Evolutionary conservation across 1,284 basidiomycete species (phyloP), one percentile per base, ranked within the genome.

Genomic region (Lignosus rhinocerotis): DNA sequence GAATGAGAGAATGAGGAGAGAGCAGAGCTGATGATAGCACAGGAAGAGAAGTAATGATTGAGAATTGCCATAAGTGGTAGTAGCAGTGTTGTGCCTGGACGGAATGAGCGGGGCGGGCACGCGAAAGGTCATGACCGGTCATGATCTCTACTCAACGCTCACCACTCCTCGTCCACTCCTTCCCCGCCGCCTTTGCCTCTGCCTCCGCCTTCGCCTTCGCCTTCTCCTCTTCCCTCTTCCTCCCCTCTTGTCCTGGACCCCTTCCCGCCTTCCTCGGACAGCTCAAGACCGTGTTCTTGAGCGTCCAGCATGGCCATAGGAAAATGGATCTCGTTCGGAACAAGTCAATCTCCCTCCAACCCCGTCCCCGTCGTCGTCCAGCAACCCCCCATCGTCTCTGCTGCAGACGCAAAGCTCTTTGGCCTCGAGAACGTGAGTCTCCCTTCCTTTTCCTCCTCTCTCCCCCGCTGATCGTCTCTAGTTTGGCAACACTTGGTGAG

Each of bases 351-450:
- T n/a, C 16, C 66, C 47, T 46, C 61, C 52, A 38, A 61, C 45
- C 54, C 61, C 48, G 56, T 55, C 43, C 53, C 62, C 54, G 61
- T 61, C 65, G 64, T 62, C 58, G 53, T 61, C 43, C 58, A 59
- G 19, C 62, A 59, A 39, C 59, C 64, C 17, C 68, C 67, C 54
- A 65, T 68, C 46, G 55, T 78, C 62, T 76, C 78, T 48, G 77
- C 83, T 25, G 83, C 89, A 59, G 88, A 90, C 73, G 81, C 82
- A 60, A 92, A 92, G 78, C 87, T 85, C 70, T 96, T 94, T 80
- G 94, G 94, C 19, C 79, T 96, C 52, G 94, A 96, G 81, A 97
- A 97, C 75, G 94, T 95, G 73, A 71, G 92, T 55, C 10, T 51
- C 10, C 45, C 31, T 9, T 42, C 19, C 65, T 47, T 34, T 42